phyloP scores from a whole-genome alignment of 768 basidiomycete species.

The Hygrophorus pudorinus region DNA sequence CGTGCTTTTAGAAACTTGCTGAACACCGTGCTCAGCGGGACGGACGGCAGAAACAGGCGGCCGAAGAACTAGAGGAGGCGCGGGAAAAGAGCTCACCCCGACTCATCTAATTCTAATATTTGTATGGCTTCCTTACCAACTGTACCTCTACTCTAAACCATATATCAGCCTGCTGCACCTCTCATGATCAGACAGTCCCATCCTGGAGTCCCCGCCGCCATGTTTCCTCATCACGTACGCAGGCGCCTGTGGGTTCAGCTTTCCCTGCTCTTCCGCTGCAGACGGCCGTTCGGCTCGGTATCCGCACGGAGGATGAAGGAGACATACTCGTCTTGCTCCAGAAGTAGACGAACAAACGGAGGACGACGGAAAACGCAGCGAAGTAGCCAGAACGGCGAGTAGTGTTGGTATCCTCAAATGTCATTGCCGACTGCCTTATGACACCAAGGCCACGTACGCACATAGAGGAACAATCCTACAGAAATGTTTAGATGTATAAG shows the following conservation, averaged over 20 bases:
- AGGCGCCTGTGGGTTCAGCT: conserved; percentile 47
- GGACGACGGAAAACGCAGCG: conserved; percentile 59
- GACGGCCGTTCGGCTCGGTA: neutral
- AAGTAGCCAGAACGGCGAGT: conserved; percentile 86
- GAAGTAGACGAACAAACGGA: conserved; percentile 75
- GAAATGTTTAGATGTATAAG: conserved; percentile 3
- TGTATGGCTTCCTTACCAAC: too few species aligned
- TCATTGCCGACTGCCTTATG: neutral
- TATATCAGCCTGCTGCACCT: too few species aligned
- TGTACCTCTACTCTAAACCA: too few species aligned
- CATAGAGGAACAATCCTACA: conserved; percentile 42
- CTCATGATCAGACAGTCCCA: neutral
- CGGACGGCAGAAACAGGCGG: conserved; percentile 16
- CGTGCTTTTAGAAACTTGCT: conserved; percentile 32
- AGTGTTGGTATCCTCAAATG: conserved; percentile 45
- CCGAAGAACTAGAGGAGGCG: too few species aligned
- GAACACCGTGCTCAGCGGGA: conserved; percentile 45
- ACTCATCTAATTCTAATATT: too few species aligned
- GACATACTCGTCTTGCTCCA: conserved; percentile 68
- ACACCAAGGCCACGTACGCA: conserved; percentile 19
- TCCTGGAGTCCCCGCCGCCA: conserved; percentile 6
- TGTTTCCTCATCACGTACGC: conserved; percentile 37
- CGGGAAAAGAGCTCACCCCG: too few species aligned
- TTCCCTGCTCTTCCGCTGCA: conserved; percentile 67
- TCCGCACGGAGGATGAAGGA: neutral